Base-by-base conservation (phyloP, 495 filamentous ascomycete genomes). In the Hyaloscypha bicolor region DNA sequence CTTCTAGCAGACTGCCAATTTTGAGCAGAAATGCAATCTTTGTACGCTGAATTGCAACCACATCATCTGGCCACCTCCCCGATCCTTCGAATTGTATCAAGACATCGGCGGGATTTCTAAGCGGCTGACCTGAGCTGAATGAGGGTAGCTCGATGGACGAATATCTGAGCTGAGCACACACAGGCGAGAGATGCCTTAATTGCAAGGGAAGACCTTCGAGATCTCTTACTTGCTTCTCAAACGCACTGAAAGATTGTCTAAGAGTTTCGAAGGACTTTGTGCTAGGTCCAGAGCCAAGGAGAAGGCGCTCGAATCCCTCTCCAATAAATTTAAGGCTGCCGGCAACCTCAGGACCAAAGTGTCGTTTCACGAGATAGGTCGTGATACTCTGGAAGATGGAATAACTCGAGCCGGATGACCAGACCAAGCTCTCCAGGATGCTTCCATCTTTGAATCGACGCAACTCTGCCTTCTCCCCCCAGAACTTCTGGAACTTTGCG, bases 31-130 rank as follows among this genome's bases (percentile, higher is more conserved):
- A 96, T 0, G 94, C 96, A 29, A 94, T 83, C 77, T 99, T 99
- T 12, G 94, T 94, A 75, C 91, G 86, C 75, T 98, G 95, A 55
- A 99, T 94, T 4, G 95, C 94, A 11, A 82, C 82, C 9, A 98
- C 79, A 72, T 94, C 90, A 69, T 98, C 93, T 0, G 95, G 96
- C 95, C 95, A 99, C 64, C 93, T 90, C 11, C 86, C 87, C 5
- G 96, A 98, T 37, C 91, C 92, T 79, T 99, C 95, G 71, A 99
- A 97, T 69, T 94, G 93, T 30, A 99, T 82, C 42, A 91, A 81
- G 60, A 94, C 81, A 63, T 94, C 88, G 52, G 86, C 84, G 4
- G 86, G 83, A 31, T 74, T 72, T 32, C 75, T 76, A 37, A 85
- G 72, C 21, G 73, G 68, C n/a, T 68, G 65, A 21, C 64, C 66